Base-by-base conservation (phyloP, 2,329 filamentous ascomycete species). In the Ophiostoma ulmi region DNA sequence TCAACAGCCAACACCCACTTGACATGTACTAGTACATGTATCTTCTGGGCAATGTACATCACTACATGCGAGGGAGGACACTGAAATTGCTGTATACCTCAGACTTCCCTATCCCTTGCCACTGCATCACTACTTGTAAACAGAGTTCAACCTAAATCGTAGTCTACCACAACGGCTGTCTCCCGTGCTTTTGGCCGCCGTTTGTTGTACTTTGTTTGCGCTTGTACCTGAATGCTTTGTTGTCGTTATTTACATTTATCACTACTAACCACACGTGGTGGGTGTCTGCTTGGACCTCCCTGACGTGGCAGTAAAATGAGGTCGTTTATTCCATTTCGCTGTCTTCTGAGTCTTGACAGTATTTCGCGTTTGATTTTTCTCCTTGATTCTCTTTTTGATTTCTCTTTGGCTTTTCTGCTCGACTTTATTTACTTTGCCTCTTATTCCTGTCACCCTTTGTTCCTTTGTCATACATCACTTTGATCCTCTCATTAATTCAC, bases 261-360 rank as follows among this genome's bases (percentile, higher is more conserved):
- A 31, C 55, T 61, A 17, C 41, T 14, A 3, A 31, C 31, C 4
- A 31, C 31, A 14, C 20, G 20, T 58, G 11, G 11, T 26, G n/a
- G n/a, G 52, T 7, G 22, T 14, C 58, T 35, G 58, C 14, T 31
- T 35, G n/a, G 22, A 22, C n/a, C 52, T 58, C n/a, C 58, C 58
- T 63, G 58, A 63, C 58, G 58, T 63, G 58, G 58, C 26, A 31
- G 58, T 63, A 17, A 35, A 63, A 58, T 58, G 58, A 35, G 22
- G 3, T 3, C 13, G 52, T 58, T 58, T 58, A 26, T 58, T 31
- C 0, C 14, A 63, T 63, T 61, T 35, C 58, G 58, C 26, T 63
- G 26, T 63, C 58, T 63, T 36, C 35, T 48, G 44, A 48, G 44
- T 5, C 11, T 63, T 35, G 14, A 17, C 2, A 14, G n/a, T 7